These are phyloP conservation scores for Auricularia cornea DNA, from an alignment of 768 basidiomycete species.

Conservation along the genomic window DNA sequence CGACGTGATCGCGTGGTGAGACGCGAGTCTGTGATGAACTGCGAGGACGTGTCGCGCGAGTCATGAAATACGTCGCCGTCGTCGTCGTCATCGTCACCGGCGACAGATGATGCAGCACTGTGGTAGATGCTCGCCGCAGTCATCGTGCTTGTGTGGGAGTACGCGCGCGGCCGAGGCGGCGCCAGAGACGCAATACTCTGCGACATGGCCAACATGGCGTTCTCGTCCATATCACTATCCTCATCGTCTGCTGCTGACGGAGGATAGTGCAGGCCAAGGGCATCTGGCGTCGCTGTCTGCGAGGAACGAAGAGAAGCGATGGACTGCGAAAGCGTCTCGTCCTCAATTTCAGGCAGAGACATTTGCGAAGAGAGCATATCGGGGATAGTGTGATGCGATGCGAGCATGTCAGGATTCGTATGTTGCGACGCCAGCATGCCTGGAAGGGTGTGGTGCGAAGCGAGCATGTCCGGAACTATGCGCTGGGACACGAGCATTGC, in stretches of 20 bases:
- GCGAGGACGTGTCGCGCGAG: constrained; percentile 1
- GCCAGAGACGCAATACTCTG: constrained; percentile 62
- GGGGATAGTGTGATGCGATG: too few species aligned
- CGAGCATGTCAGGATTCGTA: too few species aligned
- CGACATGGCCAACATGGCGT: constrained; percentile 58
- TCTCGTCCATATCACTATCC: constrained; percentile 43
- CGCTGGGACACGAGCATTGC: too few species aligned
- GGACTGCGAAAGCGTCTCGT: too few species aligned
- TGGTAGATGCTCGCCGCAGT: constrained; percentile 35
- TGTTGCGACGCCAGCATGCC: too few species aligned
- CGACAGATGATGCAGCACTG: constrained; percentile 37
- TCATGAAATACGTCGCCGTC: constrained; percentile 8
- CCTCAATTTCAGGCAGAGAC: too few species aligned
- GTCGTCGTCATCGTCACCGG: background rate
- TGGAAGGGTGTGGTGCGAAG: too few species aligned
- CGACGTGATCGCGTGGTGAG: background rate
- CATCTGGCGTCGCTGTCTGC: background rate
- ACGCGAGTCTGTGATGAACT: background rate
- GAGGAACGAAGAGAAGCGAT: background rate
- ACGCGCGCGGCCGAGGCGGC: constrained; percentile 18
- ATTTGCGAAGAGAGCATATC: background rate
- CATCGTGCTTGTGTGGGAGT: constrained; percentile 55
- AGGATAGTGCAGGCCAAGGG: background rate
- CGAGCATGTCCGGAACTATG: too few species aligned
- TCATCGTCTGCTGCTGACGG: constrained; percentile 11